A percentile compares a stretch with the other conserved stretches of the same genome.
Evolutionary conservation across 345 rosid species (phyloP).

Genomic region (Cardamine resedifolia): DNA sequence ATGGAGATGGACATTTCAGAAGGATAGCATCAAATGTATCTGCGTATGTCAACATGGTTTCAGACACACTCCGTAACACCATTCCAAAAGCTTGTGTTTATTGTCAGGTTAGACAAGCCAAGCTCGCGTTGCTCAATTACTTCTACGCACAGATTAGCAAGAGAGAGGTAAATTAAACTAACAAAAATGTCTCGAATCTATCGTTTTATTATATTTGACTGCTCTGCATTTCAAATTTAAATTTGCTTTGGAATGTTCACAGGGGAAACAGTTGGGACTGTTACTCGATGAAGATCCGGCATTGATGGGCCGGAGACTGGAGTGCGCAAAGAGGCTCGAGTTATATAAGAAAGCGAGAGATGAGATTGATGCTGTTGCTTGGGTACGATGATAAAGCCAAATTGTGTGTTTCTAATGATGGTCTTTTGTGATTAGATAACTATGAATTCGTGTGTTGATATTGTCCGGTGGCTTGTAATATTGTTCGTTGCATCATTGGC

Average conservation of each 20-base stretch:
- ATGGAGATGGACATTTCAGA: constrained; percentile 67
- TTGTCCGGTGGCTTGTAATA: background rate
- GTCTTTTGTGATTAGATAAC: constrained; percentile 2
- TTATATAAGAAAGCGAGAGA: constrained; percentile 68
- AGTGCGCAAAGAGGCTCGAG: constrained; percentile 67
- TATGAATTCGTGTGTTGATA: background rate
- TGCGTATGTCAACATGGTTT: constrained; percentile 68
- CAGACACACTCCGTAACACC: constrained; percentile 65
- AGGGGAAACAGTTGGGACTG: constrained; percentile 58
- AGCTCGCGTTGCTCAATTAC: constrained; percentile 61
- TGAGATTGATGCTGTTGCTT: constrained; percentile 67
- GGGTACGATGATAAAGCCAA: constrained; percentile 36
- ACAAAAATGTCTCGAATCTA: background rate
- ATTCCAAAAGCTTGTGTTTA: constrained; percentile 75
- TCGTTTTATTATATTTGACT: background rate
- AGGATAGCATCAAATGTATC: constrained; percentile 80
- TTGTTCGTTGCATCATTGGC: background rate
- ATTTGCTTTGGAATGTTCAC: background rate
- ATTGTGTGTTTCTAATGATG: background rate
- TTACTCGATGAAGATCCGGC: constrained; percentile 76
- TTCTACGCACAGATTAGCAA: constrained; percentile 72
- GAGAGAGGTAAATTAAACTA: constrained; percentile 50
- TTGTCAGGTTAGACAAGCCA: constrained; percentile 87
- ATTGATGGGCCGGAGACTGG: constrained; percentile 67
- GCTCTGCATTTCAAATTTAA: background rate